phyloP scores from a whole-genome alignment of 768 basidiomycete species.

The Kwoniella newhampshirensis region DNA sequence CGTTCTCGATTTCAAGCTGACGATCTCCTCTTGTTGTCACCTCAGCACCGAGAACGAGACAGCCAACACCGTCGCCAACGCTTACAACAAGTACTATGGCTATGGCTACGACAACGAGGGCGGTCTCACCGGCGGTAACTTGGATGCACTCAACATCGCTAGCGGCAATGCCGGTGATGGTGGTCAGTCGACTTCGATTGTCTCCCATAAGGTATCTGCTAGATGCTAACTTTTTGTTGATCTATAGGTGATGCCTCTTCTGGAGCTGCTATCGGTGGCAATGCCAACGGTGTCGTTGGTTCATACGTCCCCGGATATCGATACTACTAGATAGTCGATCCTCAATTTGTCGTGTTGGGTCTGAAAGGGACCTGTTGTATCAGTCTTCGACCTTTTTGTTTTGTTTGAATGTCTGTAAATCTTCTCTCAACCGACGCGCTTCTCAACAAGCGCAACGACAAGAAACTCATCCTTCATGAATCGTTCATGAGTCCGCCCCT shows the following conservation, averaged over 20 bases:
- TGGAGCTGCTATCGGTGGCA: conserved; percentile 31
- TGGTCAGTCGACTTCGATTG: conserved; percentile 29
- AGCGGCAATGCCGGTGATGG: conserved; percentile 38
- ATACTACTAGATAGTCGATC: conserved; percentile 13
- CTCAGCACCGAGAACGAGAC: conserved; percentile 23
- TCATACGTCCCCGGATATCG: conserved; percentile 6
- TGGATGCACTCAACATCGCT: conserved; percentile 28
- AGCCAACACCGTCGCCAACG: conserved; percentile 10
- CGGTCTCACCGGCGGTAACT: conserved; percentile 7
- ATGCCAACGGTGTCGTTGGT: conserved; percentile 9
- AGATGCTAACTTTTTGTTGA: too few species aligned
- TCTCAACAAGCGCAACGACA: conserved; percentile 15
- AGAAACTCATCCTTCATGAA: too few species aligned
- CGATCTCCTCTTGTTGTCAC: background rate
- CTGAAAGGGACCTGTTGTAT: conserved; percentile 6
- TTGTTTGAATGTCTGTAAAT: too few species aligned
- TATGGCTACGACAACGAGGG: conserved; percentile 19
- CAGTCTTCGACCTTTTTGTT: background rate
- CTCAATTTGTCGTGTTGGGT: background rate
- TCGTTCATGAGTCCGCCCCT: too few species aligned
- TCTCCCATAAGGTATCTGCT: background rate
- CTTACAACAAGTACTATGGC: conserved; percentile 9
- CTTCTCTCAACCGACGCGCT: background rate
- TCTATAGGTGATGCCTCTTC: conserved; percentile 32
- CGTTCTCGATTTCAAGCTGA: background rate